A percentile compares a stretch with the other conserved stretches of the same genome.
Conservation (phyloP, 75 land plant species). For the Picea sitchensis region DNA sequence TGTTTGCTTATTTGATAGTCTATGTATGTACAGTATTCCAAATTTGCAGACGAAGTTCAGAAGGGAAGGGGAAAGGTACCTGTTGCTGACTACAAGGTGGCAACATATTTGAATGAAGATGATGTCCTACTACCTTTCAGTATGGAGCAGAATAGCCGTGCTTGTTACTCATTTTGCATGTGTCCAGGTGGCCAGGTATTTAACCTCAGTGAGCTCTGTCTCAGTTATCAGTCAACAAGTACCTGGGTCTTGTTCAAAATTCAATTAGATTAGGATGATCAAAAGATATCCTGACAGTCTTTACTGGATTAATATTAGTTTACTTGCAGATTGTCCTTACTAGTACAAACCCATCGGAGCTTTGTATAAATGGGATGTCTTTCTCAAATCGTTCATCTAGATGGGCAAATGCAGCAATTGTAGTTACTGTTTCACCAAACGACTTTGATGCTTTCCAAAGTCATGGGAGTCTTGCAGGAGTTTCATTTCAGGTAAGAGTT, state of each 20-base stretch:
- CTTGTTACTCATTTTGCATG: slow-evolving; percentile 99
- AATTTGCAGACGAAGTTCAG: slow-evolving; percentile 72
- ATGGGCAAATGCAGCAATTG: slow-evolving; percentile 99
- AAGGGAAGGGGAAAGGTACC: slow-evolving; percentile 90
- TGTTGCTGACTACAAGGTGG: slow-evolving; percentile 93
- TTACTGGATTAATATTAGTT: slow-evolving; percentile 6
- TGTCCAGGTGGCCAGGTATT: slow-evolving; percentile 99
- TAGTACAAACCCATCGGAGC: slow-evolving; percentile 80
- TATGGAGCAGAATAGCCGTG: slow-evolving; percentile 25
- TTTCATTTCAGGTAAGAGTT: slow-evolving; percentile 83
- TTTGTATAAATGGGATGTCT: slow-evolving; percentile 99
- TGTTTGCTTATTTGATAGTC: background rate
- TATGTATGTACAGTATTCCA: slow-evolving; percentile 53
- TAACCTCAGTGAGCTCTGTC: background rate
- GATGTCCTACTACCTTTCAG: background rate
- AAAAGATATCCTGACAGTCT: background rate
- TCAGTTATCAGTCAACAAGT: background rate
- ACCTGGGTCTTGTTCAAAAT: slow-evolving; percentile 1
- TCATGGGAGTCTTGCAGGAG: slow-evolving; percentile 84
- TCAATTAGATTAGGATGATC: background rate
- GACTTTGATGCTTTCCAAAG: slow-evolving; percentile 57
- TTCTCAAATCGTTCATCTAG: slow-evolving; percentile 88
- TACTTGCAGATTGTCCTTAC: slow-evolving; percentile 82
- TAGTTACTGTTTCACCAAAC: slow-evolving; percentile 64
- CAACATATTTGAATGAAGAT: slow-evolving; percentile 41